These are phyloP conservation scores for Sugiyamaella valdiviana DNA, from an alignment of 805 yeast species.

Conservation along the genomic window DNA sequence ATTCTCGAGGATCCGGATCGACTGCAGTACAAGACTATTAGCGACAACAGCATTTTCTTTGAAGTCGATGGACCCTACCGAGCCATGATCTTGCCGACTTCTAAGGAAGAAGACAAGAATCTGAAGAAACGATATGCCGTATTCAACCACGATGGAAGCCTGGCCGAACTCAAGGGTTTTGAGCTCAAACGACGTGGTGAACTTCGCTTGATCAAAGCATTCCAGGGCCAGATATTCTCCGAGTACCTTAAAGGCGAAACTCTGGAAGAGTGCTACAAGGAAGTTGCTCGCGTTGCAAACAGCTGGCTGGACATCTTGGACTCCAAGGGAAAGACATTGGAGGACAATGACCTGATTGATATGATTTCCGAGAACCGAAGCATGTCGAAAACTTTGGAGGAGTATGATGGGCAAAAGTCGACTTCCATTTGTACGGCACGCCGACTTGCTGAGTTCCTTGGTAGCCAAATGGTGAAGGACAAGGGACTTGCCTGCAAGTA, in stretches of 20 bases:
- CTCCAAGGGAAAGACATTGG: conserved; percentile 76
- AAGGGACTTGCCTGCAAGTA: conserved; percentile 94
- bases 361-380: conserved; percentile 93
- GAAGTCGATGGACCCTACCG: conserved; percentile 98
- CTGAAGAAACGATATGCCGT: conserved; percentile 95
- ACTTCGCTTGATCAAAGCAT: conserved; percentile 82
- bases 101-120: conserved; percentile 96
- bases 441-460: conserved; percentile 88
- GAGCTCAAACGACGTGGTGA: conserved; percentile 97
- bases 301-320: conserved; percentile 94
- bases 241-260: conserved; percentile 81
- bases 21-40: conserved; percentile 64
- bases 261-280: conserved; percentile 71
- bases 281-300: conserved; percentile 90
- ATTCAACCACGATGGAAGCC: conserved; percentile 85
- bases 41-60: conserved; percentile 92
- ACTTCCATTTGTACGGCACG: conserved; percentile 94
- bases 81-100: conserved; percentile 96
- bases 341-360: conserved; percentile 89
- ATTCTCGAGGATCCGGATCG: conserved; percentile 65
- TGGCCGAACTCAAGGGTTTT: conserved; percentile 95
- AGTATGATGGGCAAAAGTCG: conserved; percentile 85
- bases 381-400: conserved; percentile 87
- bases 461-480: conserved; percentile 93
- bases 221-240: conserved; percentile 90